Evolutionary conservation across 495 filamentous ascomycete species (phyloP).

Genomic region (Talaromyces proteolyticus): DNA sequence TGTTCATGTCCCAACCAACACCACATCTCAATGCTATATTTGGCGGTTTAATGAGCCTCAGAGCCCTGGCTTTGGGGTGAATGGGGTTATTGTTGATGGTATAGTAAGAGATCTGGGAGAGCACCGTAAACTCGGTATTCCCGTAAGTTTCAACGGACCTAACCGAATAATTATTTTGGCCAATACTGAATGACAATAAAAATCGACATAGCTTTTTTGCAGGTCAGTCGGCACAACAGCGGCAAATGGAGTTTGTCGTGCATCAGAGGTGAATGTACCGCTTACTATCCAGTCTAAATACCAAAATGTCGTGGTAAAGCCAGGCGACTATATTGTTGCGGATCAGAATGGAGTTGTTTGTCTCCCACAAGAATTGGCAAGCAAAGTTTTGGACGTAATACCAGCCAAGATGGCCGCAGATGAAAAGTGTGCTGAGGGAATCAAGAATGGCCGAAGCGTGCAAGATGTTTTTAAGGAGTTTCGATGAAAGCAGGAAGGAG

Average conservation of each 20-base stretch:
- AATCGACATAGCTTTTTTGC: slow-evolving; percentile 29
- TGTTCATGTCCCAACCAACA: slow-evolving; percentile 48
- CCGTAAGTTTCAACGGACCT: slow-evolving; percentile 17
- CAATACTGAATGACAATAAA: background rate
- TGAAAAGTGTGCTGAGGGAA: slow-evolving; percentile 43
- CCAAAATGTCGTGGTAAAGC: slow-evolving; percentile 40
- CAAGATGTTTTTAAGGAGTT: slow-evolving; percentile 46
- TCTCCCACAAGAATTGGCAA: slow-evolving; percentile 34
- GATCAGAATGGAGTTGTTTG: slow-evolving; percentile 50
- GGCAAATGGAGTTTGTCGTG: slow-evolving; percentile 25
- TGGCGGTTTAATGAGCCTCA: slow-evolving; percentile 48
- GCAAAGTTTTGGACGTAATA: slow-evolving; percentile 41
- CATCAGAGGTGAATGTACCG: slow-evolving; percentile 16
- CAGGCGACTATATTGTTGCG: slow-evolving; percentile 49
- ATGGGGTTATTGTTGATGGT: slow-evolving; percentile 47
- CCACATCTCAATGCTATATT: slow-evolving; percentile 47
- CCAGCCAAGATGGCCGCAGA: slow-evolving; percentile 47
- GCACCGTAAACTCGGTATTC: slow-evolving; percentile 43
- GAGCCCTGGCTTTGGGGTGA: slow-evolving; percentile 29
- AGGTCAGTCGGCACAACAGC: slow-evolving; percentile 45
- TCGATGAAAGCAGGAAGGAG: background rate
- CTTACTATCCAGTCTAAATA: slow-evolving; percentile 19
- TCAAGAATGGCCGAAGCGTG: slow-evolving; percentile 45
- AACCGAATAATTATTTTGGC: background rate
- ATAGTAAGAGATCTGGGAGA: slow-evolving; percentile 50